These are phyloP conservation scores for Globisporangium solare DNA, from an alignment of 352 stramenopile species.

Conservation along the genomic window DNA sequence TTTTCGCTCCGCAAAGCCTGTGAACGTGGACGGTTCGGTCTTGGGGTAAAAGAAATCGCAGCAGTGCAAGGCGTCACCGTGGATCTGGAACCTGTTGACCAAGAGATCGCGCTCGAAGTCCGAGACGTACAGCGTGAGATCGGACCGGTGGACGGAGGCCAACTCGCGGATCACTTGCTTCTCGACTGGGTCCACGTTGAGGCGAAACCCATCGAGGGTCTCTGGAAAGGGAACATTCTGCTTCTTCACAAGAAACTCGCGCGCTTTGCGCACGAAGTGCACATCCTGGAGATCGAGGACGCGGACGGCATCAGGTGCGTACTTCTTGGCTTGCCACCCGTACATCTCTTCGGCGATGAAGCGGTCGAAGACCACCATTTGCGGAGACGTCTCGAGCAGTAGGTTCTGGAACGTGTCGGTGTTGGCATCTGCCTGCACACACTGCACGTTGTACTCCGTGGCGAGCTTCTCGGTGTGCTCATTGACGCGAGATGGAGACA, in stretches of 20 bases:
- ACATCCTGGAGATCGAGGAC: conserved; percentile 93
- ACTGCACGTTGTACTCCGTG: conserved; percentile 45
- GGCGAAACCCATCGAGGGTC: conserved; percentile 30
- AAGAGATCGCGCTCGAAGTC: conserved; percentile 60
- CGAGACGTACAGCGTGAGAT: conserved; percentile 74
- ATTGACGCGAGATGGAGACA: conserved; percentile 77
- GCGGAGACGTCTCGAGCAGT: conserved; percentile 44
- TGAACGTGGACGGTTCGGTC: conserved; percentile 16
- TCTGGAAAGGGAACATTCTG: conserved; percentile 28
- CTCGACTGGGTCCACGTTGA: conserved; percentile 42
- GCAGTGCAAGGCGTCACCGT: conserved; percentile 30
- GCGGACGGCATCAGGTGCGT: conserved; percentile 69
- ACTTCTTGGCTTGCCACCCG: conserved; percentile 71
- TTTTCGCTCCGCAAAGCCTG: conserved; percentile 26
- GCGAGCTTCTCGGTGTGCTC: conserved; percentile 48
- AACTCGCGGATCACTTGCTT: conserved; percentile 72
- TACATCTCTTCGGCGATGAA: conserved; percentile 88
- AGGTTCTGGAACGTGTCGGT: conserved; percentile 61
- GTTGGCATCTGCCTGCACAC: conserved; percentile 72
- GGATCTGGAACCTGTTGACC: conserved; percentile 55
- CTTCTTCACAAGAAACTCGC: conserved; percentile 78
- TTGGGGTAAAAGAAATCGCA: conserved; percentile 73
- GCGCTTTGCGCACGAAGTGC: conserved; percentile 84
- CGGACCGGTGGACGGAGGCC: conserved; percentile 68
- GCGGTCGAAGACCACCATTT: conserved; percentile 76